Evolutionary conservation across 2,329 filamentous ascomycete species (phyloP).

Genomic region (Talaromyces sp.): DNA sequence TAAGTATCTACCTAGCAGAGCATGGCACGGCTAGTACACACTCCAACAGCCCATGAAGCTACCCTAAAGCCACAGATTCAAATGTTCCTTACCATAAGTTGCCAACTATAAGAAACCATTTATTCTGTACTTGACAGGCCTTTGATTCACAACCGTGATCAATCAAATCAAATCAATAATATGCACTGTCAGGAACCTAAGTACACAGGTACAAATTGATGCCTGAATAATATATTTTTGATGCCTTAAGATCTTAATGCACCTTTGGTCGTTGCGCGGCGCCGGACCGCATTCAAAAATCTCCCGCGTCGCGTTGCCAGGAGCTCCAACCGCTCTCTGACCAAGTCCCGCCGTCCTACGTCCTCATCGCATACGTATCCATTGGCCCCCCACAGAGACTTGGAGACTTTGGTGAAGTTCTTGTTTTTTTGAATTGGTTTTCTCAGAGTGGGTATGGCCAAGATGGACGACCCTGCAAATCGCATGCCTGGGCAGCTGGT

Average conservation of each 20-base stretch:
- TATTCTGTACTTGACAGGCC: no score
- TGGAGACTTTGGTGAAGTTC: slow-evolving; percentile 14
- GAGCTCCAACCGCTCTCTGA: slow-evolving; percentile 24
- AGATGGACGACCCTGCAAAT: slow-evolving; percentile 51
- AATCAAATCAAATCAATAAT: neutral
- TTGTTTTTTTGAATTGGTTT: neutral
- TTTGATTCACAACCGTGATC: neutral
- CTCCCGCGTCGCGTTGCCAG: slow-evolving; percentile 41
- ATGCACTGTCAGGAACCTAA: no score
- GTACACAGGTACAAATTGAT: no score
- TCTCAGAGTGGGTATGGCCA: slow-evolving; percentile 26
- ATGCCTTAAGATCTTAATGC: slow-evolving; percentile 31
- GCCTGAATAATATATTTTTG: neutral
- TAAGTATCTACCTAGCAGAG: no score
- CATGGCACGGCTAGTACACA: no score
- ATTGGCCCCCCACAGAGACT: slow-evolving; percentile 2
- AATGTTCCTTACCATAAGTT: no score
- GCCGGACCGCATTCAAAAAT: slow-evolving; percentile 35
- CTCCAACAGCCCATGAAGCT: no score
- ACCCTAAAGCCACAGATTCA: no score
- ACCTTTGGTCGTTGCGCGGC: slow-evolving; percentile 6
- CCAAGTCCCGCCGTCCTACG: slow-evolving; percentile 9
- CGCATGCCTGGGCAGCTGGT: slow-evolving; percentile 51
- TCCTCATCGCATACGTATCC: slow-evolving; percentile 12
- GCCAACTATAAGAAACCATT: no score